phyloP scores from a whole-genome alignment of 2,329 filamentous ascomycete genomes.

The Exophiala aquamarina region DNA sequence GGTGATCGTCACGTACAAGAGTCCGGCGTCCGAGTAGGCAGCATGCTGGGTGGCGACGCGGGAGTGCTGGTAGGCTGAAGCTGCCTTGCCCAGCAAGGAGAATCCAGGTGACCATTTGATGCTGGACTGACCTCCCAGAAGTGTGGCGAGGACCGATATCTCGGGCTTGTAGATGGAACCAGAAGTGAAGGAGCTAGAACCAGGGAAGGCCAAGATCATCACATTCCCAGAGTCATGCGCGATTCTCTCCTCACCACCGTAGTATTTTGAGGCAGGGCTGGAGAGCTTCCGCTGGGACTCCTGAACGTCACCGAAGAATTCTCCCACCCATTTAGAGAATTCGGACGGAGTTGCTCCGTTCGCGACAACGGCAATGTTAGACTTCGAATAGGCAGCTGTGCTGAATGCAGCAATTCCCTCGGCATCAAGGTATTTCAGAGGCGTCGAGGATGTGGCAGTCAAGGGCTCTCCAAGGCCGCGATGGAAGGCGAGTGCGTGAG shows the following conservation, averaged over 20 bases:
- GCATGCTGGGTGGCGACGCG: constrained; percentile 73
- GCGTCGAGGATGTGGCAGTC: constrained; percentile 69
- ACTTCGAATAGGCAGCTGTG: constrained; percentile 76
- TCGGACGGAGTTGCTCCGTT: constrained; percentile 78
- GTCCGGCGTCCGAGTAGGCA: constrained; percentile 90
- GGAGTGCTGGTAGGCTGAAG: constrained; percentile 64
- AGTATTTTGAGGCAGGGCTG: constrained; percentile 75
- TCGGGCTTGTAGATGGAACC: constrained; percentile 82
- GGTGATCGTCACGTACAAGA: constrained; percentile 78
- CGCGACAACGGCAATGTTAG: constrained; percentile 87
- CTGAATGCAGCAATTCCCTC: constrained; percentile 74
- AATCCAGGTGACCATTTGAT: constrained; percentile 97
- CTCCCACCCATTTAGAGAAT: constrained; percentile 83
- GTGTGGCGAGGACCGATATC: constrained; percentile 78
- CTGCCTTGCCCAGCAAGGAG: constrained; percentile 81
- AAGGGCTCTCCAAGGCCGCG: constrained; percentile 80
- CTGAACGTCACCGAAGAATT: constrained; percentile 79
- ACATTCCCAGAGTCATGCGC: constrained; percentile 75
- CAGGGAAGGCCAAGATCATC: constrained; percentile 88
- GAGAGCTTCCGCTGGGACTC: constrained; percentile 55
- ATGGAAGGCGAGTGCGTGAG: constrained; percentile 87
- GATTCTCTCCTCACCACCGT: constrained; percentile 90
- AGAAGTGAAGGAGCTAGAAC: constrained; percentile 70
- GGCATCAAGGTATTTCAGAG: constrained; percentile 78
- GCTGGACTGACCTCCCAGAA: constrained; percentile 84